phyloP scores from a whole-genome alignment of 805 yeast species.

The Saccharomycopsis lassenensis region DNA sequence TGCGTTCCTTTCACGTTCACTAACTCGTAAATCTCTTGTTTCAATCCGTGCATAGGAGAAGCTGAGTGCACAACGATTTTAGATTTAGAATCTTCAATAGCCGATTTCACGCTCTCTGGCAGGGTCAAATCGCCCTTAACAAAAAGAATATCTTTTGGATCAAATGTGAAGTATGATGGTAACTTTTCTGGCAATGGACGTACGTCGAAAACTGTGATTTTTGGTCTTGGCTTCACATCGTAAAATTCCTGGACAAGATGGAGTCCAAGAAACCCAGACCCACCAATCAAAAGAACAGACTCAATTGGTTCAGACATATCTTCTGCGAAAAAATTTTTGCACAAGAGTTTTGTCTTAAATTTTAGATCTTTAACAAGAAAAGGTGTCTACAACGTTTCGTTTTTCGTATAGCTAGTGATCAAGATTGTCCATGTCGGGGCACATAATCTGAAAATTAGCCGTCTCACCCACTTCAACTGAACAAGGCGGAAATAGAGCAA shows the following conservation, averaged over 20 bases:
- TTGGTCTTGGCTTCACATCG: conserved; percentile 50
- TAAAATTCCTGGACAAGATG: conserved; percentile 83
- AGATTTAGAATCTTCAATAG: conserved; percentile 49
- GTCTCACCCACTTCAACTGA: too few relatives aligned
- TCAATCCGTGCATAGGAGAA: conserved; percentile 87
- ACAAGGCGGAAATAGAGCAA: too few relatives aligned
- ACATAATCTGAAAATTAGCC: too few relatives aligned
- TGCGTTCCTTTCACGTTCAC: conserved; percentile 88
- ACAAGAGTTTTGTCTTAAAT: too few relatives aligned
- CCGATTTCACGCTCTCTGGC: conserved; percentile 51
- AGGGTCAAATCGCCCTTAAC: conserved; percentile 82
- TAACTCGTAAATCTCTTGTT: conserved; percentile 71
- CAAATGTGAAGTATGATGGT: conserved; percentile 67
- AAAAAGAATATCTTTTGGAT: conserved; percentile 42
- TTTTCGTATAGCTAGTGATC: too few relatives aligned
- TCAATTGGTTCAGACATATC: conserved; percentile 7
- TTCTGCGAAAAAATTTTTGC: too few relatives aligned
- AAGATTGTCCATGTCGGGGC: too few relatives aligned
- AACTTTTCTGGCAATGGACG: conserved; percentile 72
- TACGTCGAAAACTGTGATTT: conserved; percentile 80
- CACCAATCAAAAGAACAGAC: conserved; percentile 77
- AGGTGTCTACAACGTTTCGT: too few relatives aligned
- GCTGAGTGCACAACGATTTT: conserved; percentile 88
- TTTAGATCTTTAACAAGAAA: too few relatives aligned
- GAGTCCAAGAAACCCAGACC: conserved; percentile 88